A percentile compares a stretch with the other conserved stretches of the same genome.
Conservation (phyloP, 2,329 filamentous ascomycete species). For the Diaporthe amygdali region DNA sequence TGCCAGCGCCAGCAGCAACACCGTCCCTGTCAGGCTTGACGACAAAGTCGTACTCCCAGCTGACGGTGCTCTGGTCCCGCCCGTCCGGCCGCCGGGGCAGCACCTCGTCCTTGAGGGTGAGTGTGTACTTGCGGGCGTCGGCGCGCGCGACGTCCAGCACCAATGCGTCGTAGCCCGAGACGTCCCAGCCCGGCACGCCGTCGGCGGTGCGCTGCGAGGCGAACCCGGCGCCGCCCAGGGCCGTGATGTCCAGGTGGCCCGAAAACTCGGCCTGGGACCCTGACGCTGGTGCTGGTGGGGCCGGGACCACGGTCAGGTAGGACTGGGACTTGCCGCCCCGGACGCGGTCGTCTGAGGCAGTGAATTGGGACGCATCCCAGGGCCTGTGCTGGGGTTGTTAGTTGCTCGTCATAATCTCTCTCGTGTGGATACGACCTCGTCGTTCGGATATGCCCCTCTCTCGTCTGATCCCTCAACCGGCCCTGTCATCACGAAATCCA, state of each 20-base stretch:
- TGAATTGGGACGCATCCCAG: conserved; percentile 53
- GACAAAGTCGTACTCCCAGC: conserved; percentile 75
- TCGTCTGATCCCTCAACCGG: not conserved
- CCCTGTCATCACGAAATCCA: not conserved
- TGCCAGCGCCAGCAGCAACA: conserved; percentile 21
- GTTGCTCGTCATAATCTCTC: not conserved
- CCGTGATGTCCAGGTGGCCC: conserved; percentile 66
- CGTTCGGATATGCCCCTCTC: not conserved
- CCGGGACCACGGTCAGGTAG: conserved; percentile 40
- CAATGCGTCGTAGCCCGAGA: conserved; percentile 46
- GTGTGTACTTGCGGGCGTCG: conserved; percentile 73
- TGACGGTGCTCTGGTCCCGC: conserved; percentile 73
- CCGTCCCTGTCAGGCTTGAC: not conserved
- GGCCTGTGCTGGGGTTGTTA: not conserved
- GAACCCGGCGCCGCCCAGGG: conserved; percentile 79
- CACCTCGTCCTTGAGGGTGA: conserved; percentile 76
- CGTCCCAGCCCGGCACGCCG: conserved; percentile 21
- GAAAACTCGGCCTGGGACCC: conserved; percentile 42
- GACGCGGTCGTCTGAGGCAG: conserved; percentile 76
- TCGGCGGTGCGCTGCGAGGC: conserved; percentile 73
- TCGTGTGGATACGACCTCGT: not conserved
- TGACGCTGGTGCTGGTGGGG: not conserved
- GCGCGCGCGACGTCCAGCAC: conserved; percentile 64
- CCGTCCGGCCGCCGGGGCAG: conserved; percentile 64
- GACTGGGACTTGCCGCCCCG: conserved; percentile 72